phyloP scores from a whole-genome alignment of 2,329 filamentous ascomycete genomes.

The Neofusicoccum parvum region DNA sequence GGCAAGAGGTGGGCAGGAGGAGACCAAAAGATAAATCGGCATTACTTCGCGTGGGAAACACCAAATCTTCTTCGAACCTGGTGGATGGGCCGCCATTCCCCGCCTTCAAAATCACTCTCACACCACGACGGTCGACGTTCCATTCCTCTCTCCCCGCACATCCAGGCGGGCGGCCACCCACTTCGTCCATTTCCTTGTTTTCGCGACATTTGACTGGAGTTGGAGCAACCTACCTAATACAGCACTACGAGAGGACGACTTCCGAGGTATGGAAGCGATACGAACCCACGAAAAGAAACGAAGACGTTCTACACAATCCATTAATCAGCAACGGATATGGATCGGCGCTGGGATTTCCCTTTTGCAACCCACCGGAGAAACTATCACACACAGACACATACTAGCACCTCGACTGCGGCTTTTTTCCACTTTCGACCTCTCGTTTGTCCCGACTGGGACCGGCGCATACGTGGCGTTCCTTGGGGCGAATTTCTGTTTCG shows the following conservation, averaged over 20 bases:
- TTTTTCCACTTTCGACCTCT: constrained; percentile 5
- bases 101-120: neutral
- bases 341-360: constrained; percentile 6
- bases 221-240: constrained; percentile 9
- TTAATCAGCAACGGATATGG: constrained; percentile 13
- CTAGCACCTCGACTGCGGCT: constrained; percentile 4
- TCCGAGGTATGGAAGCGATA: constrained; percentile 9
- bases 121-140: neutral
- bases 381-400: neutral
- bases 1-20: neutral
- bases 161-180: constrained; percentile 6
- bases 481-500: constrained; percentile 11
- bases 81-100: constrained; percentile 7
- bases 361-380: neutral
- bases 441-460: constrained; percentile 14
- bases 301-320: constrained; percentile 14
- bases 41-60: neutral
- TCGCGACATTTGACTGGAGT: neutral
- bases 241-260: constrained; percentile 11
- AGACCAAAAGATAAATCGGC: neutral
- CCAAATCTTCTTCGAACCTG: neutral
- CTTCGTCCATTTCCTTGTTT: constrained; percentile 8
- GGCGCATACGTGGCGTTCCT: constrained; percentile 18
- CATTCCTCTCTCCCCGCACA: constrained; percentile 1
- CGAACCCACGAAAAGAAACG: constrained; percentile 12